Conservation (phyloP, 2,329 filamentous ascomycete genomes). For the Clonostachys chloroleuca region DNA sequence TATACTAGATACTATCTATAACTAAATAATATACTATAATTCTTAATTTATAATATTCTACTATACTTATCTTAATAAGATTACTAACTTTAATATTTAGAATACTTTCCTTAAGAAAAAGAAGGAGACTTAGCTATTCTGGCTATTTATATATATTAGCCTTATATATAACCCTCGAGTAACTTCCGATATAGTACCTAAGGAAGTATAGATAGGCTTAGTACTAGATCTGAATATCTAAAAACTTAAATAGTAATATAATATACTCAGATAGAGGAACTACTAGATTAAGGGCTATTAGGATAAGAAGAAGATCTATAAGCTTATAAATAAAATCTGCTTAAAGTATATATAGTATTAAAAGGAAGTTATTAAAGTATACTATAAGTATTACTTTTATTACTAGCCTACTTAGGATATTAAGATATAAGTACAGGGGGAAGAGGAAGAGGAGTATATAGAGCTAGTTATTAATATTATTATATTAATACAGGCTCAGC, state of each 20-base stretch:
- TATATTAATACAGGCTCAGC: no score
- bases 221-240: no score
- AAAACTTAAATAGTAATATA: no score
- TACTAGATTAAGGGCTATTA: neutral
- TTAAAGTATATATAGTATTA: neutral
- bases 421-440: neutral
- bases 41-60: no score
- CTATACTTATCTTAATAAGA: no score
- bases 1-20: no score
- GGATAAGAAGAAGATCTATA: neutral
- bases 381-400: neutral
- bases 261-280: no score
- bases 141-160: neutral
- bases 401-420: neutral
- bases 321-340: neutral
- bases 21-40: no score
- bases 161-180: neutral
- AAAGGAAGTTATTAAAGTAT: neutral
- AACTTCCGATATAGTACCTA: no score
- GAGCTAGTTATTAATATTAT: no score
- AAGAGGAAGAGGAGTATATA: neutral
- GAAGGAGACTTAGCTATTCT: neutral
- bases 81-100: neutral
- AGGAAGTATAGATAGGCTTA: no score
- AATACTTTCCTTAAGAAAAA: neutral